phyloP scores from a whole-genome alignment of 1,284 basidiomycete species.

The Cryptococcus floricola region DNA sequence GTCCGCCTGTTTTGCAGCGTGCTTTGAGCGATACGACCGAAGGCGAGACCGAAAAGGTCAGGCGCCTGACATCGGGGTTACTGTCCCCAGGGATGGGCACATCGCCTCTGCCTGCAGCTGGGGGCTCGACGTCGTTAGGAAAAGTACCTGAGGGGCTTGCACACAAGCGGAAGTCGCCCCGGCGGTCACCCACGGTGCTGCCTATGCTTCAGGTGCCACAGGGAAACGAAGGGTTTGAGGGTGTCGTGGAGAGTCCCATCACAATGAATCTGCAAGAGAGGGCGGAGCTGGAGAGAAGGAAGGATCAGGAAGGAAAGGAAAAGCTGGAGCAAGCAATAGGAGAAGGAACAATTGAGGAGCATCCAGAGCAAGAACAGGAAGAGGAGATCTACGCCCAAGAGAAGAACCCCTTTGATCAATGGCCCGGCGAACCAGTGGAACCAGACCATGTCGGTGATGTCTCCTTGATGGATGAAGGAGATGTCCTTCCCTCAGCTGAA shows the following conservation, averaged over 20 bases:
- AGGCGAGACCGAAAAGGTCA: constrained; percentile 1
- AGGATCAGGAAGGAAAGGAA: neutral
- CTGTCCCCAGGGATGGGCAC: too few relatives aligned
- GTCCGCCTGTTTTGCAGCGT: constrained; percentile 16
- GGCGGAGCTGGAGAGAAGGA: neutral
- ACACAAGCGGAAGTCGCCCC: constrained; percentile 20
- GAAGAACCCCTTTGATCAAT: neutral
- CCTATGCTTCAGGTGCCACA: neutral
- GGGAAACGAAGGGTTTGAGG: neutral
- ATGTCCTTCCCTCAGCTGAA: constrained; percentile 30
- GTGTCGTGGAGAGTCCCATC: neutral
- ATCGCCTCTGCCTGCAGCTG: too few relatives aligned
- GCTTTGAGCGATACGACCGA: constrained; percentile 21
- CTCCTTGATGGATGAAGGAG: constrained; percentile 39
- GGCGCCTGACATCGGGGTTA: neutral
- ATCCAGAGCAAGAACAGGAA: neutral
- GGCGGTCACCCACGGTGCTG: constrained; percentile 10
- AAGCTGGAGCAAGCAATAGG: neutral
- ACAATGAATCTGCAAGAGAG: neutral
- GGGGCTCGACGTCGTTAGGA: neutral
- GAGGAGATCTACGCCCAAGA: constrained; percentile 1
- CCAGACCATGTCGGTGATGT: constrained; percentile 17
- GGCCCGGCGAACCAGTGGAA: neutral
- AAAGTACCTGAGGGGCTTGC: neutral
- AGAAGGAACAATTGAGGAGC: neutral